Conservation (phyloP, 1,139 yeast genomes). For the Lodderomyces pseudojiufengensis region DNA sequence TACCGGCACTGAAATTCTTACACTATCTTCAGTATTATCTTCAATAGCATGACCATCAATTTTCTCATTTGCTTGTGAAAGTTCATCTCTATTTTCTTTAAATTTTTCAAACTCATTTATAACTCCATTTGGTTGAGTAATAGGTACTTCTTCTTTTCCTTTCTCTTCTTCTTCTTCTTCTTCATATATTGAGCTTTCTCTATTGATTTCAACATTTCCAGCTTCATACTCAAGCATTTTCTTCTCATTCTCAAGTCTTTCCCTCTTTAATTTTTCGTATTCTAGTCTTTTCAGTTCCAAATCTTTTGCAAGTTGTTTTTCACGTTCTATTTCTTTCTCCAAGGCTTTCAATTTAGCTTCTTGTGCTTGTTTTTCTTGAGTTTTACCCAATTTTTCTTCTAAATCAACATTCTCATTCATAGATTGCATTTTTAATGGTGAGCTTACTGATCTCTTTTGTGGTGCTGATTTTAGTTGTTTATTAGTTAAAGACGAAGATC, state of each 20-base stretch:
- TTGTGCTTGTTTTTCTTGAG: constrained; percentile 14
- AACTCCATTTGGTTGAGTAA: constrained; percentile 5
- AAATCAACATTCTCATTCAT: constrained; percentile 18
- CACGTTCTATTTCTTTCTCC: constrained; percentile 29
- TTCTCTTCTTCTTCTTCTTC: constrained; percentile 7
- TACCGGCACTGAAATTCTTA: neutral
- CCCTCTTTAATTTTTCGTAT: constrained; percentile 25
- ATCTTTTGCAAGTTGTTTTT: constrained; percentile 28
- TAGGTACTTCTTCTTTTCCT: constrained; percentile 10
- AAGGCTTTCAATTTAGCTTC: constrained; percentile 15
- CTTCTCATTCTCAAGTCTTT: constrained; percentile 19
- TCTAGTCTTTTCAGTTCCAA: constrained; percentile 30
- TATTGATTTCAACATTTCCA: neutral
- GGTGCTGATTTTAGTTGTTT: constrained; percentile 1
- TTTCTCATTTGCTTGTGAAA: constrained; percentile 5
- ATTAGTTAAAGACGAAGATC: constrained; percentile 18
- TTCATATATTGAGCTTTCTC: neutral
- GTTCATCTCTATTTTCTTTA: constrained; percentile 3
- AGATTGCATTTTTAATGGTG: constrained; percentile 11
- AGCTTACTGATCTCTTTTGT: constrained; percentile 7
- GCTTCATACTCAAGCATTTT: constrained; percentile 14
- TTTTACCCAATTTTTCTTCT: constrained; percentile 13
- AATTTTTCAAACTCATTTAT: constrained; percentile 11
- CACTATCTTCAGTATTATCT: neutral
- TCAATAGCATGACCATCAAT: constrained; percentile 2